Percentiles rank a stretch among this genome's conserved stretches.
phyloP scores from a whole-genome alignment of 495 filamentous ascomycete species.

The Apodospora peruviana region DNA sequence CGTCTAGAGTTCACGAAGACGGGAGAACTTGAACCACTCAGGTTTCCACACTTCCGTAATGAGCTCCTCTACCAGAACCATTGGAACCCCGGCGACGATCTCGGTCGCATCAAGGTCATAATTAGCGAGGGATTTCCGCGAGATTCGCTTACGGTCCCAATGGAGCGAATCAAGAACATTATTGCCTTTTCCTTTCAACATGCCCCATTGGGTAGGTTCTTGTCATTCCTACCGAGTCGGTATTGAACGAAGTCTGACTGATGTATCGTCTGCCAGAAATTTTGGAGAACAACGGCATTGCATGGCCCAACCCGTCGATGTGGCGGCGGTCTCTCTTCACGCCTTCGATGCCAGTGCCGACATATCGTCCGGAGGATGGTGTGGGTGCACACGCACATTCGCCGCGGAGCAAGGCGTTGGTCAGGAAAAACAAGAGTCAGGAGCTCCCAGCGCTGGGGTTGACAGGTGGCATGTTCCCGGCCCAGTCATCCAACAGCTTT shows the following conservation, averaged over 20 bases:
- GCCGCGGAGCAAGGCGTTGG: slow-evolving; percentile 20
- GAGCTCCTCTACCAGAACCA: slow-evolving; percentile 65
- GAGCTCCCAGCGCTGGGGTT: slow-evolving; percentile 1
- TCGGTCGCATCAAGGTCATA: slow-evolving; percentile 72
- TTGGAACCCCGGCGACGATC: slow-evolving; percentile 66
- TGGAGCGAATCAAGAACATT: slow-evolving; percentile 67
- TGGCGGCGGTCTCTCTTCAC: slow-evolving; percentile 49
- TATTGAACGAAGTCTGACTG: neutral
- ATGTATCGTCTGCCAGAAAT: slow-evolving; percentile 44
- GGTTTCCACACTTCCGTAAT: slow-evolving; percentile 68
- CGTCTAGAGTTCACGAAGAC: slow-evolving; percentile 54
- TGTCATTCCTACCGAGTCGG: neutral
- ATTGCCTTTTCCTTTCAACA: slow-evolving; percentile 83
- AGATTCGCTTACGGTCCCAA: slow-evolving; percentile 45
- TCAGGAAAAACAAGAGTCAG: slow-evolving; percentile 13
- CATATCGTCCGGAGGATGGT: slow-evolving; percentile 35
- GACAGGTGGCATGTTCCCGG: slow-evolving; percentile 5
- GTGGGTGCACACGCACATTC: slow-evolving; percentile 40
- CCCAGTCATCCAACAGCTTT: slow-evolving; percentile 13
- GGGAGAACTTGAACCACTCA: slow-evolving; percentile 57
- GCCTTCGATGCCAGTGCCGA: slow-evolving; percentile 31
- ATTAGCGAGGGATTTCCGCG: slow-evolving; percentile 67
- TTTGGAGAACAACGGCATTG: slow-evolving; percentile 70
- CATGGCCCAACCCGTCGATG: slow-evolving; percentile 76
- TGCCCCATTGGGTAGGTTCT: slow-evolving; percentile 63